Evolutionary conservation across 148 eudicot genomes (phyloP), one percentile per base, ranked within the genome.

Genomic region (Heliosperma pusillum): DNA sequence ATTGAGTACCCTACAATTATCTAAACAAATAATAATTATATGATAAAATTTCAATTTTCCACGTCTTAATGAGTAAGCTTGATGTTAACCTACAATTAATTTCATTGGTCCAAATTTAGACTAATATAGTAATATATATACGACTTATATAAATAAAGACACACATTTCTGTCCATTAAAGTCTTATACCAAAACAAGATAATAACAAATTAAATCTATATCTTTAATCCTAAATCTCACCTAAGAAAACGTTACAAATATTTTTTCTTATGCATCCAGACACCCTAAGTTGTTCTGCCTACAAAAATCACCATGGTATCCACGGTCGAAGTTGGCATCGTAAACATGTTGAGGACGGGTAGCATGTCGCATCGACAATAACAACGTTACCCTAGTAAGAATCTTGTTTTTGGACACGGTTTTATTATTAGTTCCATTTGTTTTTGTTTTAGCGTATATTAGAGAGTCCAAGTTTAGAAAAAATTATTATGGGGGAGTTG

Each of bases 271-370:
- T 67, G 85, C 83, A 81, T 71, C 79, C 88, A 55, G 76, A 66
- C 22, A 66, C 44, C 5, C 59, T 75, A 5, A 66, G n/a, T n/a
- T n/a, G n/a, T n/a, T n/a, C 47, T 65, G 66, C 81, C 42, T 63
- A 69, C 40, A 59, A 60, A 17, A 77, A 74, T 58, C 71, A 80
- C 33, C 87, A 82, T 68, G 50, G 81, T 57, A 47, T 77, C 60
- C 85, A 85, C 52, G 96, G 91, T 73, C 72, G 98, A n/a, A 84
- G 79, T 82, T 83, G 90, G 81, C 96, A 91, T 85, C 97, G 98
- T 40, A 93, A 91, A 83, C 85, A 93, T 86, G 89, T 93, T 53
- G 90, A 93, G 67, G 93, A 86, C 93, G 93, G 96, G 78, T 93
- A 88, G 69, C 27, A 40, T 19, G 52, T 44, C 19, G 29, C 29